phyloP scores from a whole-genome alignment of 2,329 filamentous ascomycete genomes.

The Lasiodiplodia sp. region DNA sequence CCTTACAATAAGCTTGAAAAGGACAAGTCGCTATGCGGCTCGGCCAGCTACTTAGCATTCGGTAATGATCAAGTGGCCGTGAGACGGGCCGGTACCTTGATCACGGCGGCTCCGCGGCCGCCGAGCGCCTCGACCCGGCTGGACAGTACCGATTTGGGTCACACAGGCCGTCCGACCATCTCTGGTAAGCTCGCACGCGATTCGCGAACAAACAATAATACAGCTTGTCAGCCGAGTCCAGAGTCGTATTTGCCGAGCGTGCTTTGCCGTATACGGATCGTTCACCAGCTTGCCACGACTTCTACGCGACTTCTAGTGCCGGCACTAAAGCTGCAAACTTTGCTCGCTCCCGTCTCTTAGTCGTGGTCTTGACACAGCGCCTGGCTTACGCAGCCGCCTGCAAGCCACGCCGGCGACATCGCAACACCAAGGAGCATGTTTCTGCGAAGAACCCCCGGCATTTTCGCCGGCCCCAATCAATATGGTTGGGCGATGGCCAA shows the following conservation, averaged over 20 bases:
- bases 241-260: background rate
- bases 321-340: slow-evolving; percentile 15
- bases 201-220: background rate
- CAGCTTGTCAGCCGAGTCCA: background rate
- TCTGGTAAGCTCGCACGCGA: background rate
- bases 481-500: background rate
- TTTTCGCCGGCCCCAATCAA: slow-evolving; percentile 22
- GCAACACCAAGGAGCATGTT: slow-evolving; percentile 10
- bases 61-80: slow-evolving; percentile 7
- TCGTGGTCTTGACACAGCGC: background rate
- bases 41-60: slow-evolving; percentile 11
- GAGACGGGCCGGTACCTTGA: slow-evolving; percentile 10
- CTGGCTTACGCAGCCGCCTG: background rate
- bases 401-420: slow-evolving; percentile 7
- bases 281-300: background rate
- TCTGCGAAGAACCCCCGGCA: slow-evolving; percentile 18
- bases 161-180: background rate
- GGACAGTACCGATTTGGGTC: slow-evolving; percentile 1
- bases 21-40: slow-evolving; percentile 4
- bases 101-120: slow-evolving; percentile 18
- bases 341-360: slow-evolving; percentile 7
- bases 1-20: background rate
- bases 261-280: background rate
- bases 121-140: background rate
- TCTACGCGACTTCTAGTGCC: slow-evolving; percentile 2